These are phyloP conservation scores for Colletotrichum spinosum DNA, from an alignment of 2,329 filamentous ascomycete genomes.

Conservation along the genomic window DNA sequence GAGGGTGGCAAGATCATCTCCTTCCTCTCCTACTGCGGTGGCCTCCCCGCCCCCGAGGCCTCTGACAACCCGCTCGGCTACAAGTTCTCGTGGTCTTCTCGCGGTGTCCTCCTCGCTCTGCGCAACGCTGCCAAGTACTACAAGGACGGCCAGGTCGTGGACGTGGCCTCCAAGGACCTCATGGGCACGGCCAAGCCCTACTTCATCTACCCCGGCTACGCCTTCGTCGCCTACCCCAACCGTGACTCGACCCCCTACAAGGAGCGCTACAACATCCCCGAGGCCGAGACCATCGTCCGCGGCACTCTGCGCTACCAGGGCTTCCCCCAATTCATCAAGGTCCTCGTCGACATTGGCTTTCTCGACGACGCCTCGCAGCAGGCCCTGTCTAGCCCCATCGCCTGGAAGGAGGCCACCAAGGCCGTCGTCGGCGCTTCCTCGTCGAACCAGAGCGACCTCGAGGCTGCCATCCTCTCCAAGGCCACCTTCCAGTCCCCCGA, in stretches of 20 bases:
- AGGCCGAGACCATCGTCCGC: slow-evolving; percentile 87
- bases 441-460: slow-evolving; percentile 75
- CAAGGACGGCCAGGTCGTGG: slow-evolving; percentile 80
- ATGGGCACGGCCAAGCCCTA: slow-evolving; percentile 93
- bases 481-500: slow-evolving; percentile 76
- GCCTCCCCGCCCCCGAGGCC: slow-evolving; percentile 76
- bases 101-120: slow-evolving; percentile 89
- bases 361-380: slow-evolving; percentile 76
- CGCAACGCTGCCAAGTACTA: slow-evolving; percentile 88
- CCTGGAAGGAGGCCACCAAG: slow-evolving; percentile 89
- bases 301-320: slow-evolving; percentile 81
- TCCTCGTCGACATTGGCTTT: slow-evolving; percentile 91
- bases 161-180: slow-evolving; percentile 72
- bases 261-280: slow-evolving; percentile 91
- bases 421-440: slow-evolving; percentile 79
- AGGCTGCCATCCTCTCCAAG: slow-evolving; percentile 80
- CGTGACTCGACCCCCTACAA: slow-evolving; percentile 89
- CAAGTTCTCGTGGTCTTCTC: slow-evolving; percentile 86
- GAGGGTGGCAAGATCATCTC: slow-evolving; percentile 85
- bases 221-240: slow-evolving; percentile 94
- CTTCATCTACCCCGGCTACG: slow-evolving; percentile 88
- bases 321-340: slow-evolving; percentile 90
- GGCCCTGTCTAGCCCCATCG: slow-evolving; percentile 73
- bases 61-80: slow-evolving; percentile 93
- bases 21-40: slow-evolving; percentile 89